These are phyloP conservation scores for Mycena rosella DNA, from an alignment of 768 basidiomycete genomes.

Conservation along the genomic window DNA sequence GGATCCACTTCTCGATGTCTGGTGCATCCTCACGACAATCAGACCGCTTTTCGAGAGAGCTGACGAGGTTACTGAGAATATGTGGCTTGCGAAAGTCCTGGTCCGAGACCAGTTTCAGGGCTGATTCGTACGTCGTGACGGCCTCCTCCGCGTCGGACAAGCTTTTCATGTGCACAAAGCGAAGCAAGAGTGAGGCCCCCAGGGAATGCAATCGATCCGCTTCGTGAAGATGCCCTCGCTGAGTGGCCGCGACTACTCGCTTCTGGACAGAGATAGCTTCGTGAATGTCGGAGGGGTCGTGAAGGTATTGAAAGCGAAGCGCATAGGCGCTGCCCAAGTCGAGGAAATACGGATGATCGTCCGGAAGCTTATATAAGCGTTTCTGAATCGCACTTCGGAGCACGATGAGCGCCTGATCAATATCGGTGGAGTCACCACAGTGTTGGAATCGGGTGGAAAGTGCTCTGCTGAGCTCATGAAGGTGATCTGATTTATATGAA, in stretches of 20 bases:
- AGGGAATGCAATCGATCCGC: background rate
- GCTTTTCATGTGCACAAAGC: background rate
- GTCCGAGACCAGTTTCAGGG: background rate
- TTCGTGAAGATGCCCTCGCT: background rate
- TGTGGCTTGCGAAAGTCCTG: background rate
- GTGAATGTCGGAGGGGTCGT: background rate
- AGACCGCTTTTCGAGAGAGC: background rate
- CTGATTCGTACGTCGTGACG: background rate
- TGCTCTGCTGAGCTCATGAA: background rate
- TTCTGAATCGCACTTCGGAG: background rate
- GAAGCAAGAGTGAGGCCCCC: background rate
- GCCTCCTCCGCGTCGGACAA: background rate
- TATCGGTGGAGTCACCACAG: background rate
- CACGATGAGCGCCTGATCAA: background rate
- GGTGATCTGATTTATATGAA: background rate
- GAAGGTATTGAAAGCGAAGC: background rate
- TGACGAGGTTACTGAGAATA: background rate
- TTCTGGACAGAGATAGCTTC: background rate
- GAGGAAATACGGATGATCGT: background rate
- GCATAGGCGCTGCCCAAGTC: background rate
- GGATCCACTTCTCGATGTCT: background rate
- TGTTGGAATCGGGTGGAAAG: background rate
- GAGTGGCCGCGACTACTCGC: background rate
- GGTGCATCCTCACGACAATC: background rate
- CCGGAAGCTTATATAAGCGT: background rate